phyloP scores from a whole-genome alignment of 257 asterid genomes.

The Lycium barbarum region DNA sequence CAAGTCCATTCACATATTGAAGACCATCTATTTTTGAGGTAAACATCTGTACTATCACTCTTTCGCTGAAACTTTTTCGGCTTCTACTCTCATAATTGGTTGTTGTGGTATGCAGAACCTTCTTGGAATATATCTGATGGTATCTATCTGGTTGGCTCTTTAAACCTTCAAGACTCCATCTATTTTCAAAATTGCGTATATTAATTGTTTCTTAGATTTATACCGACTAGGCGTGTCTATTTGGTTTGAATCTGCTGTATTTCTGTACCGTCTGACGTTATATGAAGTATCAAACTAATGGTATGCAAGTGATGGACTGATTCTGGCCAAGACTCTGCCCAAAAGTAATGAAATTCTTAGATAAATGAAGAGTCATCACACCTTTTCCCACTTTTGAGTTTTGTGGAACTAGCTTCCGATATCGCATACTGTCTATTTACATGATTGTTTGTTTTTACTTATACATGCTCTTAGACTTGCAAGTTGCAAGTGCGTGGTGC shows the following conservation, averaged over 20 bases:
- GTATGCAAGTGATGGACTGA: not conserved
- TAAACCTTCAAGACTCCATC: not conserved
- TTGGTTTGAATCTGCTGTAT: not conserved
- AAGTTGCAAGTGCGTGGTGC: not conserved
- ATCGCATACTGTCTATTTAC: not conserved
- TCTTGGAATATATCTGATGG: too few relatives aligned
- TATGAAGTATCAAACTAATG: not conserved
- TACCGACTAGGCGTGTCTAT: not conserved
- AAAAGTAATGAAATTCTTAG: too few relatives aligned
- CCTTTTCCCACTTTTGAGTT: not conserved
- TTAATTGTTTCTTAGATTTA: not conserved
- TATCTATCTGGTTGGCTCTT: not conserved
- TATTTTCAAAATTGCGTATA: not conserved
- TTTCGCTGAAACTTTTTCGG: not conserved
- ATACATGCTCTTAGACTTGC: not conserved
- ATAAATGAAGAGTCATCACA: not conserved
- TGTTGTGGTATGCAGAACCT: not conserved
- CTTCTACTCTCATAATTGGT: not conserved
- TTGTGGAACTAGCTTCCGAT: not conserved
- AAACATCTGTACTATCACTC: not conserved
- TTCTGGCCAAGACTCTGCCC: not conserved
- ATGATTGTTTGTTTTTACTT: not conserved
- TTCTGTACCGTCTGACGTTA: not conserved
- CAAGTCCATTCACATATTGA: not conserved
- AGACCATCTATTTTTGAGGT: not conserved